A percentile compares a stretch with the other conserved stretches of the same genome.
phyloP scores from a whole-genome alignment of 2,329 filamentous ascomycete species.

The Aspergillus pseudoglaucus region DNA sequence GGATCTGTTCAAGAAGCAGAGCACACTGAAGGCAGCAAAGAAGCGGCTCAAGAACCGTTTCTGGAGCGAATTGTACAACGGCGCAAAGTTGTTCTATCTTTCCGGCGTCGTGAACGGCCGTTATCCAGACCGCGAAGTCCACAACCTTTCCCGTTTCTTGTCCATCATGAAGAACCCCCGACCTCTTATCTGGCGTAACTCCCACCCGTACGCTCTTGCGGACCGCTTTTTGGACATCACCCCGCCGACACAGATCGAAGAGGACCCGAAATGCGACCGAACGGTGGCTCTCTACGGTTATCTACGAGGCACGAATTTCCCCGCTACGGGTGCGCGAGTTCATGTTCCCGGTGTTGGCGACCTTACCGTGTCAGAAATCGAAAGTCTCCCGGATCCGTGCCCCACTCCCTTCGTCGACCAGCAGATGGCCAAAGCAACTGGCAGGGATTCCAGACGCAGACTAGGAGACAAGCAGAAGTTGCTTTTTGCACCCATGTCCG shows the following conservation, averaged over 20 bases:
- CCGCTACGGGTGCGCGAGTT: slow-evolving; percentile 74
- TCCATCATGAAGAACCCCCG: slow-evolving; percentile 99
- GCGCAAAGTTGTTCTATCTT: slow-evolving; percentile 93
- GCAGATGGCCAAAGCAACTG: slow-evolving; percentile 73
- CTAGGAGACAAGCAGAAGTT: slow-evolving; percentile 96
- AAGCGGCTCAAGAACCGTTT: slow-evolving; percentile 92
- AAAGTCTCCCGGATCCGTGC: slow-evolving; percentile 86
- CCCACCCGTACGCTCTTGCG: slow-evolving; percentile 86
- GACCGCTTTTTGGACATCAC: slow-evolving; percentile 95
- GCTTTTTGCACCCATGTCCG: slow-evolving; percentile 94
- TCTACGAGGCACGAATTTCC: slow-evolving; percentile 88
- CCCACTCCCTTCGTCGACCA: slow-evolving; percentile 89
- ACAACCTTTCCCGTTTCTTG: slow-evolving; percentile 90
- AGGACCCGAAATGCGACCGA: slow-evolving; percentile 81
- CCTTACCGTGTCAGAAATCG: slow-evolving; percentile 73
- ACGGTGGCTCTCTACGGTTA: slow-evolving; percentile 91
- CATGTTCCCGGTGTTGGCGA: slow-evolving; percentile 93
- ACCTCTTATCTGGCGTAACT: slow-evolving; percentile 93
- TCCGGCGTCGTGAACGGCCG: slow-evolving; percentile 94
- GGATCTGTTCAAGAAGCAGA: slow-evolving; percentile 90
- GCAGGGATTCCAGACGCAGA: slow-evolving; percentile 71
- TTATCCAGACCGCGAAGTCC: slow-evolving; percentile 92
- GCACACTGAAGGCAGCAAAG: slow-evolving; percentile 85
- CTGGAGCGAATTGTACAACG: slow-evolving; percentile 95
- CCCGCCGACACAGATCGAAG: slow-evolving; percentile 83